These are phyloP conservation scores for Gossypium schwendimanii DNA, from an alignment of 441 rosid genomes.

Conservation along the genomic window DNA sequence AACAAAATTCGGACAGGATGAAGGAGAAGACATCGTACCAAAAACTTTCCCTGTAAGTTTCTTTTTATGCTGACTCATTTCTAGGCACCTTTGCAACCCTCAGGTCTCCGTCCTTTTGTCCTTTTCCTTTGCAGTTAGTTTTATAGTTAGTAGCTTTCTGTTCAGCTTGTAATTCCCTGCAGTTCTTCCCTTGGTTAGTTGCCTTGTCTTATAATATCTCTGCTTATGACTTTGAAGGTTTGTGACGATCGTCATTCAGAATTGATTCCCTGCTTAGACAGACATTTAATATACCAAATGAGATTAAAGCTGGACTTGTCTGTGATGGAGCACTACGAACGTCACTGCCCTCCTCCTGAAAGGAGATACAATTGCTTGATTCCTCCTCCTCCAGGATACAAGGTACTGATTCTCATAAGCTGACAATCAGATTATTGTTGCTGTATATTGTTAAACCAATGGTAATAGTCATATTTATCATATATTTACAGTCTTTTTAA, in stretches of 20 bases:
- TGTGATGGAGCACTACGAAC: constrained; percentile 96
- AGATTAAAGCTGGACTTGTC: constrained; percentile 93
- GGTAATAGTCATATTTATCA: neutral
- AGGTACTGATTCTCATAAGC: constrained; percentile 36
- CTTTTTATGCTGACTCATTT: neutral
- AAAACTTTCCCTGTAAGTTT: constrained; percentile 85
- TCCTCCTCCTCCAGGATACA: constrained; percentile 95
- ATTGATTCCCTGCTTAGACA: constrained; percentile 91
- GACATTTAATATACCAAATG: constrained; percentile 85
- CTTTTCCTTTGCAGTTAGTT: neutral
- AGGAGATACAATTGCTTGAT: constrained; percentile 89
- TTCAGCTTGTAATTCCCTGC: neutral
- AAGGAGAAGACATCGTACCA: constrained; percentile 39
- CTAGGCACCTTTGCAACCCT: neutral
- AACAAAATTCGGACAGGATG: constrained; percentile 39
- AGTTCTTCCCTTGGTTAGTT: neutral
- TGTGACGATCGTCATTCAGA: constrained; percentile 94
- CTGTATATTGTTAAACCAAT: neutral
- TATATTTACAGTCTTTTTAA: neutral
- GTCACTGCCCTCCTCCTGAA: constrained; percentile 94
- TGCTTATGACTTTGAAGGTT: constrained; percentile 42
- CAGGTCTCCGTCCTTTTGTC: neutral
- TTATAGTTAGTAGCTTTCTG: neutral
- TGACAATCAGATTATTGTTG: neutral
- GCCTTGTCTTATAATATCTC: constrained; percentile 12